Base-by-base conservation (phyloP, 2,329 filamentous ascomycete genomes). In the Penicillium janthinellum region DNA sequence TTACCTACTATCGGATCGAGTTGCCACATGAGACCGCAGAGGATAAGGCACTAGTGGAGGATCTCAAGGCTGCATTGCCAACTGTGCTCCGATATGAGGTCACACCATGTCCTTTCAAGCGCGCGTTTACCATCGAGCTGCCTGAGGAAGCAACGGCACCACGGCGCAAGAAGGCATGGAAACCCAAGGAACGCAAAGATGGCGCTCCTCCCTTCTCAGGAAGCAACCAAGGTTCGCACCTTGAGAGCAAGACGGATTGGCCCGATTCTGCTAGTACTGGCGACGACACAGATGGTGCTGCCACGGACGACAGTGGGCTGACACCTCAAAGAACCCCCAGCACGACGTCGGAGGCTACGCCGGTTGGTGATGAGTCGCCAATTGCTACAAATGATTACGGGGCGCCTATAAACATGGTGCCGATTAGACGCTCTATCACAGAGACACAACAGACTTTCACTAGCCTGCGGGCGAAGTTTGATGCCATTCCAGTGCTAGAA, bases 1-100 rank as follows among this genome's bases (percentile, higher is more conserved):
- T 93, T 34, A 89, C 90, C 45, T 97, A 95, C 75, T 96, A 95
- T 84, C 88, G 93, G 64, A 95, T 97, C 69, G 93, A 97, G 71
- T 78, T 97, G 5, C 90, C 92, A 0, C 83, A 86, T 15, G 81
- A 82, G 38, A 85, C 85, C 0, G 78, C 84, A 2, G 86, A 89
- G 22, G 88, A 94, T 63, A 81, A 84, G 64, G 77, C 81, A 45
- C 84, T 86, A 65, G 87, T 91, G 4, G 82, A 85, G 56, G 82
- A 87, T 38, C 80, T 96, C 64, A 90, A 90, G 69, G 79, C 80
- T 11, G 88, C 91, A 8, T 77, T 96, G 31, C 84, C 83, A 55
- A 86, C 87, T 62, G 86, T 96, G 14, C 80, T 96, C 48, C 88
- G 90, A 64, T 96, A 95, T 70, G 93, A 97, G 75, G 90, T 90